phyloP scores from a whole-genome alignment of 768 basidiomycete species.

The Rhizopogon sp. region DNA sequence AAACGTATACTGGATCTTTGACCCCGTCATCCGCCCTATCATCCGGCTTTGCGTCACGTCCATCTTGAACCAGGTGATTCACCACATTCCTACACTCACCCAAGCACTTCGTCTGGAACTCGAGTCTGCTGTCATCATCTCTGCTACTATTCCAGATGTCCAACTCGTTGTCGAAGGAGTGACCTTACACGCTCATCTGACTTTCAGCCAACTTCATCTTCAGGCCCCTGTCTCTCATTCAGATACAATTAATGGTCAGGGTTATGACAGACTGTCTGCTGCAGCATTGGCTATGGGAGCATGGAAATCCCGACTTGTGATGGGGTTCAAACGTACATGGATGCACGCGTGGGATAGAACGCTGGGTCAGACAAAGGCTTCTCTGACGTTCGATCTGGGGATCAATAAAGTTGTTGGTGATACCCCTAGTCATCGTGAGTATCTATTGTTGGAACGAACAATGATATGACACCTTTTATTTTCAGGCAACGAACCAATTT shows the following conservation, averaged over 20 bases:
- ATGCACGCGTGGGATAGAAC: slow-evolving; percentile 68
- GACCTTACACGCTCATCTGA: slow-evolving; percentile 48
- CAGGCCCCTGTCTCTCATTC: slow-evolving; percentile 24
- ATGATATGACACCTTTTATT: neutral
- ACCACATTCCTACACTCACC: slow-evolving; percentile 62
- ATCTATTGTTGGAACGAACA: neutral
- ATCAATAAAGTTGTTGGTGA: slow-evolving; percentile 43
- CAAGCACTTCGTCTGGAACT: slow-evolving; percentile 67
- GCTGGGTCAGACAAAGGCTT: slow-evolving; percentile 59
- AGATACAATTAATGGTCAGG: slow-evolving; percentile 8
- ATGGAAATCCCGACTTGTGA: slow-evolving; percentile 59
- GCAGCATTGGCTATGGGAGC: slow-evolving; percentile 46
- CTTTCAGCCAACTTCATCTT: slow-evolving; percentile 49
- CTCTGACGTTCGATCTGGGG: slow-evolving; percentile 45
- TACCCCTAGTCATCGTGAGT: slow-evolving; percentile 14
- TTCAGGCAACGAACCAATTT: slow-evolving; percentile 29
- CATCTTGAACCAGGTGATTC: slow-evolving; percentile 53
- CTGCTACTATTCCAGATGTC: slow-evolving; percentile 46
- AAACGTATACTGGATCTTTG: slow-evolving; percentile 38
- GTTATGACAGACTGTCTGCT: slow-evolving; percentile 17
- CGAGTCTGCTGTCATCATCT: slow-evolving; percentile 46
- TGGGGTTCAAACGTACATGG: slow-evolving; percentile 59
- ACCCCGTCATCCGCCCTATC: slow-evolving; percentile 59
- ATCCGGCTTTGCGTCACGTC: slow-evolving; percentile 52
- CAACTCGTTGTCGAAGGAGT: slow-evolving; percentile 47